Evolutionary conservation across 2,329 filamentous ascomycete genomes (phyloP), one percentile per base, ranked within the genome.

Genomic region (Aphanoascus verrucosus): DNA sequence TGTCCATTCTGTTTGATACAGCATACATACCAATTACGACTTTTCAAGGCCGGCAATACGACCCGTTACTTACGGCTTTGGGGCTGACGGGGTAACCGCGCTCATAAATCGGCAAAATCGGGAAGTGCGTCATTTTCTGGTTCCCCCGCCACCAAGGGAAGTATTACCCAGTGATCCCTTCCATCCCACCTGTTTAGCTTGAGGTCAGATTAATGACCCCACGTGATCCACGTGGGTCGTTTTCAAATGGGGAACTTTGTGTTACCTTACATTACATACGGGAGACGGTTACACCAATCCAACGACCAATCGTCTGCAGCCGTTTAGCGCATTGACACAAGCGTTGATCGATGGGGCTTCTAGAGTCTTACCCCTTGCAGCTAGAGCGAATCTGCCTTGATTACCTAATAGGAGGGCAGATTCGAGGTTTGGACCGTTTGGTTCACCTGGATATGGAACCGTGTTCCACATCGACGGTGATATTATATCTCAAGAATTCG

Each of bases 291-390:
- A 45, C 41, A 44, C 41, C 14, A 23, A 17, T 9, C 5, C 9
- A 14, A 8, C 31, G 32, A 32, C 47, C 47, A 49, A 49, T 49
- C 35, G 35, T 8, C 31, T 3, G 1, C 17, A n/a, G 35, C 20
- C 14, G 19, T 37, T 42, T 15, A 32, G 28, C 32, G 28, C 23
- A 23, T 28, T 23, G 20, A 44, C 23, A 9, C n/a, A 28, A 17
- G 37, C 40, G 23, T 41, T n/a, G 47, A 52, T 44, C 31, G 17
- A 17, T 15, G 2, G 7, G 23, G 40, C 28, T 43, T 51, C 49
- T 51, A 44, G 49, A 51, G 49, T 51, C 40, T 52, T 52, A 14
- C 49, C 41, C 32, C 41, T 52, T 52, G 49, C 49, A 45, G 49
- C 49, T 52, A 52, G 31, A 15, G 15, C 17, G 15, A 38, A 28